Evolutionary conservation across 768 basidiomycete genomes (phyloP), one percentile per base, ranked within the genome.

Genomic region (Coprinopsis cinerea): DNA sequence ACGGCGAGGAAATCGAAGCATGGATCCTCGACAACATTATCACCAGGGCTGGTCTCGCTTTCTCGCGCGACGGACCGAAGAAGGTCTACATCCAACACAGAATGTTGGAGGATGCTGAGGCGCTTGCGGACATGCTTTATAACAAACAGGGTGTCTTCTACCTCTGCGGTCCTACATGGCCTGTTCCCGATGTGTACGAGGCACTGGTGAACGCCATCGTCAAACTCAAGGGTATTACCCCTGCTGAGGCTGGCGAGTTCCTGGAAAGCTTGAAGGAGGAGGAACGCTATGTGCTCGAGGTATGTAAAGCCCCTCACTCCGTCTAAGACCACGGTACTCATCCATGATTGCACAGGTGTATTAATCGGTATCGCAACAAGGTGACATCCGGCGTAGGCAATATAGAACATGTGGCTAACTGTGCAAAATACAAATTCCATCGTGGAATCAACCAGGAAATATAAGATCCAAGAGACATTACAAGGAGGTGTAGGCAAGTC

Each of bases 51-150:
- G 95, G 96, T 14, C 77, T 99, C 35, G 96, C 96, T 20, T 99
- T 98, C 76, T 97, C 95, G 28, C 83, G 96, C 53, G 96, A 99
- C 62, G 83, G 86, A 0, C 81, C 81, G 44, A 82, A 83, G 64
- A 99, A 99, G 68, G 87, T 95, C 18, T 99, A 99, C 68, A 99
- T 99, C 60, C 96, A 99, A 66, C 90, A 98, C 75, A 94, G 90
- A 77, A 98, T 98, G 93, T 73, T 82, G 34, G 84, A 95, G 61
- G 92, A 99, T 64, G 87, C 87, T 15, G 77, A 81, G 58, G 71
- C 74, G 25, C 77, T 99, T 22, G 84, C 83, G 39, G 68, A 77
- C 54, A 83, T 90, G 80, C 68, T 98, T 48, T 72, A 83, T 58
- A 73, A 82, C 49, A 77, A 83, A 53, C 60, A 77, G 35, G 92